These are phyloP conservation scores for Singerocomus rubriflavus DNA, from an alignment of 1,284 basidiomycete genomes.

Conservation along the genomic window DNA sequence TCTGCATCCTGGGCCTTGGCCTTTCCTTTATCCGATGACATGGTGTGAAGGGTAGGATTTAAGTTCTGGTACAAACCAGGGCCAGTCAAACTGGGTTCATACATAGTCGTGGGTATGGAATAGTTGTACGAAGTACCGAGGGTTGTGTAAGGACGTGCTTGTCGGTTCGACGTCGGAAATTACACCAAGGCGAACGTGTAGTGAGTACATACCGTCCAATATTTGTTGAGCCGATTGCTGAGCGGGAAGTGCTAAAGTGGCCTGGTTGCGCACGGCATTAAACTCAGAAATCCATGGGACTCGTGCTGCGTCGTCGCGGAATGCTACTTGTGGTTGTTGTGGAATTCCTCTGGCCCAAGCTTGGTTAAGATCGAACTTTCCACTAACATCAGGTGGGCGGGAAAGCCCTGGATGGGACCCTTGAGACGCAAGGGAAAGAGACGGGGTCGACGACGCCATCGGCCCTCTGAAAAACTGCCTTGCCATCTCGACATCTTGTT, in stretches of 20 bases:
- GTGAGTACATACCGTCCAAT: slow-evolving; percentile 24
- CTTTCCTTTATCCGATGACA: slow-evolving; percentile 53
- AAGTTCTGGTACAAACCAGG: slow-evolving; percentile 34
- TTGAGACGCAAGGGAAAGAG: slow-evolving; percentile 32
- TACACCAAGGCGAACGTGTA: background rate
- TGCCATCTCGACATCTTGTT: slow-evolving; percentile 70
- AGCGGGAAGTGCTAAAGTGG: slow-evolving; percentile 10
- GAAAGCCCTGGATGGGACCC: slow-evolving; percentile 41
- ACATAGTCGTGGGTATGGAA: slow-evolving; percentile 27
- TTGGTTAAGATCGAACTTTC: slow-evolving; percentile 40
- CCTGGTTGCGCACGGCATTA: slow-evolving; percentile 11
- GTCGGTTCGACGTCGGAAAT: slow-evolving; percentile 10
- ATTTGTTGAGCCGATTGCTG: slow-evolving; percentile 32
- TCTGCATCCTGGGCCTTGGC: slow-evolving; percentile 73
- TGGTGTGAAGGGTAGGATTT: slow-evolving; percentile 15
- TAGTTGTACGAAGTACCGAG: slow-evolving; percentile 25
- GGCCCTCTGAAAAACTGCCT: slow-evolving; percentile 71
- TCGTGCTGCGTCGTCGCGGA: slow-evolving; percentile 33
- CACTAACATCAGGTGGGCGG: slow-evolving; percentile 33
- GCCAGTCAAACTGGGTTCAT: slow-evolving; percentile 29
- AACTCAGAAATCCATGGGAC: slow-evolving; percentile 55
- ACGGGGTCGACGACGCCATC: slow-evolving; percentile 31
- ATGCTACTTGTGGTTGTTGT: slow-evolving; percentile 35
- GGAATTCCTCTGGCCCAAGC: slow-evolving; percentile 56
- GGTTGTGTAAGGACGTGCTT: slow-evolving; percentile 17